Base-by-base conservation (phyloP, 768 basidiomycete species). In the Coprinopsis cinerea region DNA sequence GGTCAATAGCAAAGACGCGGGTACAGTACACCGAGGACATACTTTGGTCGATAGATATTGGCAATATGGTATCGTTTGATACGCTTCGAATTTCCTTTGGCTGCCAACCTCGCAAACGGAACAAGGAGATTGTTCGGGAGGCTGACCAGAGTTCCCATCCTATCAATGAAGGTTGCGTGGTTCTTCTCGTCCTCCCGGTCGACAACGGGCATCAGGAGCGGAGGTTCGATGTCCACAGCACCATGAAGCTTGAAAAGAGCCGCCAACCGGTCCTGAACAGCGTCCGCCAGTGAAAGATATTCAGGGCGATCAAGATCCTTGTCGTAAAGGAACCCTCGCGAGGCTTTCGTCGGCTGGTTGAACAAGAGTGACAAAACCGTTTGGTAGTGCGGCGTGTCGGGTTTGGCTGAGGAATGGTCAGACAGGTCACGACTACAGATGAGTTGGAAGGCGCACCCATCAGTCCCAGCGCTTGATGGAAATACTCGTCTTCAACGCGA, bases 241-340 rank as follows among this genome's bases (percentile, higher is more conserved):
- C 94, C 94, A 59, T 94, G 94, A 3, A 94, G 74, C 30, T 84
- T 80, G 65, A 95, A 94, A 15, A 93, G 82, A 1, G 83, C 70
- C 2, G 78, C 72, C 3, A 96, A 69, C 15, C 82, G 81, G 43
- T 93, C 88, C 53, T 85, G 77, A 4, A 94, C 88, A 2, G 84
- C 80, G 10, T 81, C 78, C 57, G 82, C 86, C 56, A 94, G 62
- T 18, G 81, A 73, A 5, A 82, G 72, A 64, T 89, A 78, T 60
- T 88, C 84, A 3, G 84, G 81, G 18, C 79, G 66, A 54, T 85
- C 82, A 4, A 75, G 70, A 50, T 86, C 82, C 36, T 74, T 68
- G 53, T 93, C 90, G 57, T 92, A 95, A 22, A 90, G 71, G 55
- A 82, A 83, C 18, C 77, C 75, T 34, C 86, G 78, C 7, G 80